These are phyloP conservation scores for Trichoderma sp. DNA, from an alignment of 2,329 filamentous ascomycete species.

Conservation along the genomic window DNA sequence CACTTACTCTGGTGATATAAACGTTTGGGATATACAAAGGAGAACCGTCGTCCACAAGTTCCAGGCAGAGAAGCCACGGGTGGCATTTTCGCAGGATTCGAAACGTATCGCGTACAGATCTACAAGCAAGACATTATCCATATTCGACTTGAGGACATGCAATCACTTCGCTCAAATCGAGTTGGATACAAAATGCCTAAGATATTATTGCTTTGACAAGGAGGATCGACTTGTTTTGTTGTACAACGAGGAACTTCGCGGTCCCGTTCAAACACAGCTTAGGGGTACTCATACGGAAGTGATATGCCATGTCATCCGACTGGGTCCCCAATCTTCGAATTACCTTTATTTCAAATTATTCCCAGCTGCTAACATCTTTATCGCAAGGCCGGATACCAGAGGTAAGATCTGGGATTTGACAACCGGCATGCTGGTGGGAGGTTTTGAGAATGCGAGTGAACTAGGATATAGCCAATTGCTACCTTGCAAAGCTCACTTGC, in stretches of 20 bases:
- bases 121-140: neutral
- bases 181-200: too few species aligned
- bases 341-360: rapidly evolving
- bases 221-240: neutral
- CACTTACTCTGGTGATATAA: too few species aligned
- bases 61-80: rapidly evolving
- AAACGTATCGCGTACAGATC: neutral
- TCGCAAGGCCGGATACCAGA: rapidly evolving
- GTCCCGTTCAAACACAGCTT: neutral
- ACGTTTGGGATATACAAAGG: neutral
- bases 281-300: too few species aligned
- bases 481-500: neutral
- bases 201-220: too few species aligned
- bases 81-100: neutral
- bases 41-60: neutral
- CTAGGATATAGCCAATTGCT: neutral
- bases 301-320: neutral
- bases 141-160: neutral
- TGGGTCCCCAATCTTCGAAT: rapidly evolving
- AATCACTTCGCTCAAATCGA: neutral
- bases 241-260: rapidly evolving
- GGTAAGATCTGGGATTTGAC: neutral
- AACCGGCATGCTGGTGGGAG: neutral
- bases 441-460: too few species aligned
- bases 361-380: neutral